phyloP scores from a whole-genome alignment of 208 protist species.

The Phytomonas sp. region DNA sequence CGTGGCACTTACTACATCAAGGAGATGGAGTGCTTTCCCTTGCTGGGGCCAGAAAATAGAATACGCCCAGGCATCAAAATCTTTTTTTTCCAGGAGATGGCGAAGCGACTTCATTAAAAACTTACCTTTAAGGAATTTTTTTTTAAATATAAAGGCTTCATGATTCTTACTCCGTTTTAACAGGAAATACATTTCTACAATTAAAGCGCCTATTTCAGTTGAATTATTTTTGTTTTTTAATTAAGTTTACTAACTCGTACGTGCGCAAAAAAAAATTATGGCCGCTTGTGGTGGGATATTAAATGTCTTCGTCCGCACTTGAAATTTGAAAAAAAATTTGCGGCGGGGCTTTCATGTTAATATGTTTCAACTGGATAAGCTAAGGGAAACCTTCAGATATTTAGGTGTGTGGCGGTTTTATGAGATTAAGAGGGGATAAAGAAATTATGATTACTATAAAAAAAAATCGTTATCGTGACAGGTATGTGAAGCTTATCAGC shows the following conservation, averaged over 20 bases:
- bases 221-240: not conserved
- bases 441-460: no score
- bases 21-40: slow-evolving; percentile 17
- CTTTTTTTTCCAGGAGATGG: slow-evolving; percentile 18
- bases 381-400: no score
- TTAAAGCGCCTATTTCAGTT: not conserved
- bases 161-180: no score
- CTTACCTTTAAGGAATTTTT: not conserved
- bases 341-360: no score
- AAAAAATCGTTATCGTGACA: no score
- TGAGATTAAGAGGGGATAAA: no score
- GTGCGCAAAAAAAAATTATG: not conserved
- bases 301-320: not conserved
- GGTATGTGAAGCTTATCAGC: not conserved
- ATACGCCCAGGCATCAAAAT: slow-evolving; percentile 81
- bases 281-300: not conserved
- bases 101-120: not conserved
- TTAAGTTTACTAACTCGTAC: not conserved
- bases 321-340: not conserved
- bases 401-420: no score
- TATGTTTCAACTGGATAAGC: no score
- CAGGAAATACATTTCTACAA: no score
- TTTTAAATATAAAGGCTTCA: not conserved
- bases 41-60: slow-evolving; percentile 54
- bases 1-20: slow-evolving; percentile 29